A percentile compares a stretch with the other conserved stretches of the same genome.
Conservation (phyloP, 2,329 filamentous ascomycete species). For the Ophiobolus disseminans region DNA sequence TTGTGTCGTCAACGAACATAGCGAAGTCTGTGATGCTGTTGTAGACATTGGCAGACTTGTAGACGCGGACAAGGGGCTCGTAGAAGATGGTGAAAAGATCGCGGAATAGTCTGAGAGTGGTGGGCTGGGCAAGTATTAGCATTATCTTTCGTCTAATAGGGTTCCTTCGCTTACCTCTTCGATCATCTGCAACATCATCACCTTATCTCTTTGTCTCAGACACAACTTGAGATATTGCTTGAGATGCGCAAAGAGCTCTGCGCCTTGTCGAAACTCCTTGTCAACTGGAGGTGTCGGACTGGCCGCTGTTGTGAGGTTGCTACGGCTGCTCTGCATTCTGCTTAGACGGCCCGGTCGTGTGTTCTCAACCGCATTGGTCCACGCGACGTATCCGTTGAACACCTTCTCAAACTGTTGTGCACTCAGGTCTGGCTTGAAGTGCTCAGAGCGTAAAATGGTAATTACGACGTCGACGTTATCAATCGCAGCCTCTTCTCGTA, state of each 20-base stretch:
- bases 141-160: neutral
- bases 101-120: conserved; percentile 94
- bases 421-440: conserved; percentile 73
- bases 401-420: conserved; percentile 80
- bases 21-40: conserved; percentile 97
- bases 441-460: conserved; percentile 79
- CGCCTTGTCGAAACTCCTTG: conserved; percentile 85
- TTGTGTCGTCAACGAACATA: conserved; percentile 89
- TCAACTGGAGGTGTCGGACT: conserved; percentile 62
- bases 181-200: conserved; percentile 94
- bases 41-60: conserved; percentile 98
- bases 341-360: conserved; percentile 46
- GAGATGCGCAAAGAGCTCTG: conserved; percentile 89
- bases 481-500: conserved; percentile 74
- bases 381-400: conserved; percentile 95
- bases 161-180: conserved; percentile 67
- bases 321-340: conserved; percentile 44
- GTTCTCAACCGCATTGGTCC: conserved; percentile 93
- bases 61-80: conserved; percentile 93
- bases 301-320: conserved; percentile 35
- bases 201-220: conserved; percentile 90
- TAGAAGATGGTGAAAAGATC: conserved; percentile 99
- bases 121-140: conserved; percentile 61
- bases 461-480: conserved; percentile 88
- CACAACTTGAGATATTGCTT: conserved; percentile 95